Conservation (phyloP, 345 rosid genomes). For the Camelina neglecta region DNA sequence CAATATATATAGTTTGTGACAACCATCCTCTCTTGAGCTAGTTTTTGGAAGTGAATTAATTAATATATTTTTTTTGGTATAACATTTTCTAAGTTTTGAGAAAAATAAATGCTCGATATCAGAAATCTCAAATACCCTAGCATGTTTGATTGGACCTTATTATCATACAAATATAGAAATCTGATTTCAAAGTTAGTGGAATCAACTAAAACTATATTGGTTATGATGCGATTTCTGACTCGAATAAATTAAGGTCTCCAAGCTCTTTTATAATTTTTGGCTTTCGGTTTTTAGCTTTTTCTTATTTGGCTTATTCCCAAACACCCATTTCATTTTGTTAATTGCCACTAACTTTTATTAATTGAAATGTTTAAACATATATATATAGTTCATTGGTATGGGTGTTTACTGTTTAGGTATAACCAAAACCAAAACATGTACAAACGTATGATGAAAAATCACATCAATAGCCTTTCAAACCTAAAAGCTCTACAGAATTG, state of each 20-base stretch:
- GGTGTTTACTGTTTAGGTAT: not conserved
- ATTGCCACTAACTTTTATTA: constrained; percentile 28
- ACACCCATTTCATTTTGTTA: not conserved
- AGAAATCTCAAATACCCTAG: constrained; percentile 1
- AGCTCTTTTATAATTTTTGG: constrained; percentile 15
- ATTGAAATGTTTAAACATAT: not conserved
- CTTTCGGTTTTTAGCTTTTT: constrained; percentile 31
- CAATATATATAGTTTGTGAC: too few species aligned
- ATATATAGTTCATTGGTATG: not conserved
- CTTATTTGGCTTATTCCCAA: constrained; percentile 23
- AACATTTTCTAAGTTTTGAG: too few species aligned
- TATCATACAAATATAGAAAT: constrained; percentile 14
- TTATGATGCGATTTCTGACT: constrained; percentile 27
- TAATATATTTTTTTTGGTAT: too few species aligned
- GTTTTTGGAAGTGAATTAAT: too few species aligned
- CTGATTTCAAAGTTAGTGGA: constrained; percentile 30
- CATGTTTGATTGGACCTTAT: constrained; percentile 23
- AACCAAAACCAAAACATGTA: not conserved
- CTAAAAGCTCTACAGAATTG: not conserved
- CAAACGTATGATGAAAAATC: not conserved
- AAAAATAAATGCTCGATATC: not conserved
- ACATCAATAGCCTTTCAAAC: not conserved
- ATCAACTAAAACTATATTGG: constrained; percentile 22
- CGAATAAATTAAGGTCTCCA: constrained; percentile 24
- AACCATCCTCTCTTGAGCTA: too few species aligned